Evolutionary conservation across 1,284 basidiomycete species (phyloP).

Genomic region (Melampsora americana): DNA sequence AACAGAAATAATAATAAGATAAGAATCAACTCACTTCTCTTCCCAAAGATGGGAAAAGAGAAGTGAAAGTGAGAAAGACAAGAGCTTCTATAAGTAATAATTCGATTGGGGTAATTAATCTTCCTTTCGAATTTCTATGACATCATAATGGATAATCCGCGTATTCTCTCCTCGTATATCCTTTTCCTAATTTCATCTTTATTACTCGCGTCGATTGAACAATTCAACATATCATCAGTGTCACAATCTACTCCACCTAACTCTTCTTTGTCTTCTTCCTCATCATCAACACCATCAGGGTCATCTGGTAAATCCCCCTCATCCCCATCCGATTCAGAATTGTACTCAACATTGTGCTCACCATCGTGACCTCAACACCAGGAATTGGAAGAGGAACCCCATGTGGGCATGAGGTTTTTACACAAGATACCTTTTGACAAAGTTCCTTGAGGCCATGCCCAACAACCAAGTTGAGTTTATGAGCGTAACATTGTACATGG

Average conservation of each 20-base stretch:
- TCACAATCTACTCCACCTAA: not conserved
- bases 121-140: too few relatives aligned
- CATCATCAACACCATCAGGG: not conserved
- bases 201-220: too few relatives aligned
- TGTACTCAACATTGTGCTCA: not conserved
- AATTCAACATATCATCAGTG: too few relatives aligned
- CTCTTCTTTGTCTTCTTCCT: not conserved
- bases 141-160: too few relatives aligned
- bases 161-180: too few relatives aligned
- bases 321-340: not conserved
- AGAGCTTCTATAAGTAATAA: too few relatives aligned
- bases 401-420: not conserved
- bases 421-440: not conserved
- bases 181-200: too few relatives aligned
- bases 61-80: too few relatives aligned
- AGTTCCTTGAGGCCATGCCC: not conserved
- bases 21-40: too few relatives aligned
- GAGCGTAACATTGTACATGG: not conserved
- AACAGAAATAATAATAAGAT: too few relatives aligned
- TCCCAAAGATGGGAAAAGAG: too few relatives aligned
- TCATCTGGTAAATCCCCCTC: not conserved
- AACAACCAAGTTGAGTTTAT: not conserved
- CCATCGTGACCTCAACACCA: not conserved
- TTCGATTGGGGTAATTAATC: too few relatives aligned
- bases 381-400: not conserved